Evolutionary conservation across 495 filamentous ascomycete species (phyloP).

Genomic region (Lasiosphaeria miniovina): DNA sequence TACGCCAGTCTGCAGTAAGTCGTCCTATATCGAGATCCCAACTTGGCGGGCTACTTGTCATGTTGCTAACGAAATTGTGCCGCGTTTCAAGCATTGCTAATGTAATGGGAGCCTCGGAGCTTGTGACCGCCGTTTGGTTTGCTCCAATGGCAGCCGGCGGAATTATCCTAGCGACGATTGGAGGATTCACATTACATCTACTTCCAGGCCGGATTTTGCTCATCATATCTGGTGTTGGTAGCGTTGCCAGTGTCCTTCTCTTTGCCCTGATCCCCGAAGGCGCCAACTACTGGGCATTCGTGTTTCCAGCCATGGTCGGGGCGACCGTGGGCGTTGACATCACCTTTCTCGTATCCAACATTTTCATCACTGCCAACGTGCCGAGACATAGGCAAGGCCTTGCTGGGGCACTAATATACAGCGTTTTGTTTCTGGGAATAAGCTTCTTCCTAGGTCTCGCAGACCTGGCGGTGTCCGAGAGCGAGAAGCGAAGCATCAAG

Average conservation of each 20-base stretch:
- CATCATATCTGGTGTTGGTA: constrained; percentile 62
- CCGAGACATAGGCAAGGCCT: constrained; percentile 69
- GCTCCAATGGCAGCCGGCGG: constrained; percentile 74
- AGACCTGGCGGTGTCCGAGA: constrained; percentile 59
- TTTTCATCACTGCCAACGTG: constrained; percentile 78
- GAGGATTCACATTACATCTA: constrained; percentile 75
- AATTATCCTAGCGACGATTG: constrained; percentile 63
- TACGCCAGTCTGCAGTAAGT: constrained; percentile 78
- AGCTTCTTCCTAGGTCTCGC: constrained; percentile 75
- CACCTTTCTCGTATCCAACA: constrained; percentile 77
- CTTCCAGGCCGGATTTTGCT: constrained; percentile 70
- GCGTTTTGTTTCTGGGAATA: constrained; percentile 71
- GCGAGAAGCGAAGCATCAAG: constrained; percentile 39
- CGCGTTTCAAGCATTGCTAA: constrained; percentile 53
- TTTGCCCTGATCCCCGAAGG: constrained; percentile 68
- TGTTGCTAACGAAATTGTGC: no score
- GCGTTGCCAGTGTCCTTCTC: constrained; percentile 61
- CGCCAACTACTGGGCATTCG: constrained; percentile 58
- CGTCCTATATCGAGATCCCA: neutral
- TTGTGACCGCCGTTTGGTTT: constrained; percentile 77
- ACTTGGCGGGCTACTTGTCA: neutral
- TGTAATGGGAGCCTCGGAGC: constrained; percentile 61
- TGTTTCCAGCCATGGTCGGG: constrained; percentile 81
- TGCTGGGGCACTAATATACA: constrained; percentile 61
- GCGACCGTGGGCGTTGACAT: constrained; percentile 81